phyloP scores from a whole-genome alignment of 2,329 filamentous ascomycete genomes.

The Fusarium stilboides region DNA sequence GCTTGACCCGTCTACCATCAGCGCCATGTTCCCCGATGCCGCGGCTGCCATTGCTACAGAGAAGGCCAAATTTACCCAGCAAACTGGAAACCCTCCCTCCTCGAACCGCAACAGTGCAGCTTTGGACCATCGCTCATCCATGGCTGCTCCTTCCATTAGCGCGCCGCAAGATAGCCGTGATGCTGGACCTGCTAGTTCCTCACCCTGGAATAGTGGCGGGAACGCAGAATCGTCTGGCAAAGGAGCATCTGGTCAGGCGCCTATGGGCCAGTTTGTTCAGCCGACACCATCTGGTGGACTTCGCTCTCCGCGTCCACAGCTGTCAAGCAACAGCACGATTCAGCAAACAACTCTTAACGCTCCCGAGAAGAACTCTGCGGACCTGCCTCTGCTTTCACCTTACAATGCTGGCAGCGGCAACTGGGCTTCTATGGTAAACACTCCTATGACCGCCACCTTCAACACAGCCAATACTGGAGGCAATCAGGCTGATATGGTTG shows the following conservation, averaged over 20 bases:
- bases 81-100: constrained; percentile 89
- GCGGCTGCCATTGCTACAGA: constrained; percentile 98
- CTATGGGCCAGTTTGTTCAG: constrained; percentile 96
- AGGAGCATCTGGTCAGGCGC: constrained; percentile 81
- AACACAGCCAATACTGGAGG: constrained; percentile 67
- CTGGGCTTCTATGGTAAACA: constrained; percentile 99
- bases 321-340: constrained; percentile 78
- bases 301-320: constrained; percentile 82
- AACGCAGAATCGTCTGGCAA: constrained; percentile 71
- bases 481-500: constrained; percentile 95
- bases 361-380: constrained; percentile 74
- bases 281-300: constrained; percentile 80
- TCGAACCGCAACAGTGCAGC: constrained; percentile 94
- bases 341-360: constrained; percentile 87
- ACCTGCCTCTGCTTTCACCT: constrained; percentile 89
- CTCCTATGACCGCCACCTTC: constrained; percentile 93
- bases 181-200: constrained; percentile 59
- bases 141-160: constrained; percentile 82
- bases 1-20: constrained; percentile 94
- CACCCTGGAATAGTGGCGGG: constrained; percentile 80
- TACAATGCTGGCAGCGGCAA: constrained; percentile 86
- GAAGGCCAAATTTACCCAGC: constrained; percentile 96
- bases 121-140: constrained; percentile 81
- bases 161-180: constrained; percentile 61
- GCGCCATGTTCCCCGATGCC: constrained; percentile 99